Conservation (phyloP, 495 filamentous ascomycete genomes). For the Aspergillus baeticus region DNA sequence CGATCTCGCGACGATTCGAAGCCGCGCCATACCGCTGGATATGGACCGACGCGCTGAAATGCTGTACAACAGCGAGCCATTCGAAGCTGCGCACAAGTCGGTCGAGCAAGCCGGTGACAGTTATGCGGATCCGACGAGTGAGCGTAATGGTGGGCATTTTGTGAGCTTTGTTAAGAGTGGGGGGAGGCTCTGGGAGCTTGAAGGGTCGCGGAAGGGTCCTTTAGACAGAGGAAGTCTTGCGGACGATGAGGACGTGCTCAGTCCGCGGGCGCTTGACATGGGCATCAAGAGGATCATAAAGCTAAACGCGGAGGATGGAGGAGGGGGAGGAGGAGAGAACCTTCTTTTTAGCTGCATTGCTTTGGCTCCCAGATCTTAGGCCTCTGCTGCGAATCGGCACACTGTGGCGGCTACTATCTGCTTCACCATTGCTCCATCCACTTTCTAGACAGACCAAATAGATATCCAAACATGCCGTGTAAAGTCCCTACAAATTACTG, state of each 20-base stretch:
- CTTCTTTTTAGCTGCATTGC: too few relatives aligned
- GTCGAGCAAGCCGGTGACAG: slow-evolving; percentile 6
- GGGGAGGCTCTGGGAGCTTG: slow-evolving; percentile 12
- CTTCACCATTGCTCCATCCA: too few relatives aligned
- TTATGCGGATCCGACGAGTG: background rate
- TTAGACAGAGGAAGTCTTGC: slow-evolving; percentile 1
- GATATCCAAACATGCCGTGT: too few relatives aligned
- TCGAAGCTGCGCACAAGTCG: slow-evolving; percentile 9
- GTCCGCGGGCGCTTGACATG: slow-evolving; percentile 2
- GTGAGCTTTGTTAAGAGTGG: slow-evolving; percentile 10
- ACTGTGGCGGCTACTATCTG: too few relatives aligned
- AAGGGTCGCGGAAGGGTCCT: slow-evolving; percentile 10
- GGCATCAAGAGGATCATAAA: too few relatives aligned
- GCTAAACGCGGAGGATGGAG: too few relatives aligned
- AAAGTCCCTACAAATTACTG: too few relatives aligned
- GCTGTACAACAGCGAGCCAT: slow-evolving; percentile 7
- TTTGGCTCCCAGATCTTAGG: too few relatives aligned
- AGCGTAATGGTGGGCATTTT: slow-evolving; percentile 9
- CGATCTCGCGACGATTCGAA: slow-evolving; percentile 3
- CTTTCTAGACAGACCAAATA: too few relatives aligned
- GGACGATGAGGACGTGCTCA: slow-evolving; percentile 10
- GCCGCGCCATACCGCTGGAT: slow-evolving; percentile 3
- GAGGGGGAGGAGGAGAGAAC: too few relatives aligned
- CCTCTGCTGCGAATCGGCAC: too few relatives aligned
- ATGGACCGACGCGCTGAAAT: slow-evolving; percentile 5